A percentile compares a stretch with the other conserved stretches of the same genome.
phyloP scores from a whole-genome alignment of 257 asterid genomes.

The Cinchona pubescens region DNA sequence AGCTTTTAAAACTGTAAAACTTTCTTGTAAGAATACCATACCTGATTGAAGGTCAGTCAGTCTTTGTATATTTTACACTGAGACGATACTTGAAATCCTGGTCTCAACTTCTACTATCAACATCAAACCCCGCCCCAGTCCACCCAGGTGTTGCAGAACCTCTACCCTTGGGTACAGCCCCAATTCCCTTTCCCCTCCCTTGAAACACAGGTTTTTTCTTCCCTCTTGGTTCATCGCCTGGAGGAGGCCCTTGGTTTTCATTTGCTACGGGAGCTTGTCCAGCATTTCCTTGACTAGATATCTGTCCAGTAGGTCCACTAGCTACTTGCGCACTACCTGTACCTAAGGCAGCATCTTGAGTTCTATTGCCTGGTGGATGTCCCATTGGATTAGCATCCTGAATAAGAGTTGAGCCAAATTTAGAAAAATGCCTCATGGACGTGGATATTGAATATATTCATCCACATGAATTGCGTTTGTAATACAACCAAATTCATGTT shows the following conservation, averaged over 20 bases:
- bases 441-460: background rate
- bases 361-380: constrained; percentile 34
- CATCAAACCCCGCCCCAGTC: constrained; percentile 93
- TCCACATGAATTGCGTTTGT: background rate
- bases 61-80: constrained; percentile 3
- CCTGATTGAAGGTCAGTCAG: constrained; percentile 4
- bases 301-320: constrained; percentile 29
- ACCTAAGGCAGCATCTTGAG: constrained; percentile 37
- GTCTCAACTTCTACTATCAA: constrained; percentile 64
- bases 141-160: constrained; percentile 66
- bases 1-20: background rate
- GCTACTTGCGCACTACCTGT: constrained; percentile 38
- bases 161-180: constrained; percentile 71
- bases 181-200: constrained; percentile 72
- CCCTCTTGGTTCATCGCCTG: constrained; percentile 51
- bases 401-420: background rate
- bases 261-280: constrained; percentile 27
- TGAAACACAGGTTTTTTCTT: constrained; percentile 58
- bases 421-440: constrained; percentile 9
- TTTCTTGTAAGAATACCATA: constrained; percentile 1
- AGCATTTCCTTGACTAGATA: constrained; percentile 32
- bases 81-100: constrained; percentile 17
- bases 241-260: constrained; percentile 44
- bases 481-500: background rate
- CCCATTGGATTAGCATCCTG: constrained; percentile 54